Evolutionary conservation across 106 monocot species (phyloP), one percentile per base, ranked within the genome.

Genomic region (Acorus gramineus): DNA sequence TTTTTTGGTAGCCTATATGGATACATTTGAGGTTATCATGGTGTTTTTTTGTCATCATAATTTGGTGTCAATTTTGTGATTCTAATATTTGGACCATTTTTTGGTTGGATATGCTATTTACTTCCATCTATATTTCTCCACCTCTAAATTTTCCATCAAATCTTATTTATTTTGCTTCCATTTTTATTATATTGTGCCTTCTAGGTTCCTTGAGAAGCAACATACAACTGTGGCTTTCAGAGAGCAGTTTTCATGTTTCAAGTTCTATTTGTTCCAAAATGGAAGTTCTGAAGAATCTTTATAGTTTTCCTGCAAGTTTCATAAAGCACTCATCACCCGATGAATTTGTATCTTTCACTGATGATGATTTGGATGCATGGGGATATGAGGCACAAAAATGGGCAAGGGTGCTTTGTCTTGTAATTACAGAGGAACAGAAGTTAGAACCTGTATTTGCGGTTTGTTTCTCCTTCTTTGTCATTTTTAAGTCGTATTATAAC

Each of bases 311-410:
- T 53, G 52, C 52, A 47, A 80, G 44, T 49, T 95, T 95, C 55
- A 42, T 90, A 65, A 72, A 66, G 61, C 52, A 67, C 49, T 52
- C 60, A 47, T 56, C 69, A 56, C 49, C 44, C 46, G 61, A 64
- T 62, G 56, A 12, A 49, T 63, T 53, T 42, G 2, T 77, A 43
- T 68, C 51, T 44, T 95, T 90, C 82, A 86, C 89, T 72, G 94
- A 95, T 66, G 94, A 87, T 14, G 94, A 95, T 69, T 74, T 84
- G 7, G 66, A 68, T 69, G 71, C 82, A 74, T 95, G 94, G 94
- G 65, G 54, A 66, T 12, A 60, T 68, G 80, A 90, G 66, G 84
- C 73, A 44, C 78, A 72, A 64, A 90, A 84, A 68, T 95, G 94
- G 94, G 76, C 79, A 9, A 79, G 86, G 61, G 61, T 82, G 49